Conservation (phyloP, 495 filamentous ascomycete genomes). For the Neurospora sp. region DNA sequence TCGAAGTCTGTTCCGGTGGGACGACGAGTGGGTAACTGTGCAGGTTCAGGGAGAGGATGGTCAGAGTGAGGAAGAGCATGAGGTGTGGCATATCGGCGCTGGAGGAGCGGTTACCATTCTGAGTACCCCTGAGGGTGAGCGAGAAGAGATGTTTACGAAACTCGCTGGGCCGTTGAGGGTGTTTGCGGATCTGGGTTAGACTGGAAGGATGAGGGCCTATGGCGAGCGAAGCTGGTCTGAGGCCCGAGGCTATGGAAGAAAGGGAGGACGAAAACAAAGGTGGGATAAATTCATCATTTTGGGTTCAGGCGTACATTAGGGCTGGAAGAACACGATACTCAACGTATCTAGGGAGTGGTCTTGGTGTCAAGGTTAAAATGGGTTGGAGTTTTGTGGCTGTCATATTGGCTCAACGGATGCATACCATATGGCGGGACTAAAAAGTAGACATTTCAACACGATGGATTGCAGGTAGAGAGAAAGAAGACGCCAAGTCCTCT, state of each 20-base stretch:
- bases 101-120: conserved; percentile 80
- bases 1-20: conserved; percentile 61
- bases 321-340: conserved; percentile 6
- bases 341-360: conserved; percentile 11
- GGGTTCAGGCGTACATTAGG: not conserved
- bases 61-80: conserved; percentile 11
- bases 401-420: conserved; percentile 3
- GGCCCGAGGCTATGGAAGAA: not conserved
- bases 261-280: not conserved
- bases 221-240: conserved; percentile 9
- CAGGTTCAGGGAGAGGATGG: conserved; percentile 3
- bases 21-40: conserved; percentile 34
- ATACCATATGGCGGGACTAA: not conserved
- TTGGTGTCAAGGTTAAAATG: conserved; percentile 4
- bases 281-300: not conserved
- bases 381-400: not conserved
- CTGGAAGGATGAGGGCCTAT: not conserved
- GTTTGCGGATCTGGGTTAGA: conserved; percentile 24
- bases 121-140: conserved; percentile 67
- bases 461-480: not conserved
- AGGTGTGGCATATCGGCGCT: conserved; percentile 75
- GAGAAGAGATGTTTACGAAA: conserved; percentile 87
- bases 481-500: not conserved
- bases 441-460: not conserved
- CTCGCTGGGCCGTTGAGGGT: conserved; percentile 53